Percentiles rank a stretch among this genome's conserved stretches.
Conservation (phyloP, 495 filamentous ascomycete species). For the Penicillium turbatum region DNA sequence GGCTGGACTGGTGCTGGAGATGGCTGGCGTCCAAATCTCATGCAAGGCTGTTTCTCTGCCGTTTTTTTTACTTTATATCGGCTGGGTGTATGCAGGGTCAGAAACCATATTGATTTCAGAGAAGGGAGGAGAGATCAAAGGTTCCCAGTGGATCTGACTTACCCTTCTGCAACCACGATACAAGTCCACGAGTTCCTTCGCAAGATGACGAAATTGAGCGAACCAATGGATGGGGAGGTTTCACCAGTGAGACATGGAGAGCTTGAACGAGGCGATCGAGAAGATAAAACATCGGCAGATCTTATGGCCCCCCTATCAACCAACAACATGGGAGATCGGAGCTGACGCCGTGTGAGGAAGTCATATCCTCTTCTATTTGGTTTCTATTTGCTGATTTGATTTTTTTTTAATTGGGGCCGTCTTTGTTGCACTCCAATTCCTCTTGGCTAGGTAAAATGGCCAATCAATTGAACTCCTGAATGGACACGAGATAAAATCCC, state of each 20-base stretch:
- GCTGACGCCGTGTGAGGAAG: neutral
- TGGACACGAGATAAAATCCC: no score
- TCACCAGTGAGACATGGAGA: neutral
- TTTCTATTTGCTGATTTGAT: no score
- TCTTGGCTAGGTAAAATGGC: no score
- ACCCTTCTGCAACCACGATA: neutral
- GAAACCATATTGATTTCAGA: no score
- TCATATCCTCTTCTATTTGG: neutral
- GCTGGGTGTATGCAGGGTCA: neutral
- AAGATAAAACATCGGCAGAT: neutral
- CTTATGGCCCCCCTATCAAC: neutral
- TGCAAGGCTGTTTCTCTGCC: neutral
- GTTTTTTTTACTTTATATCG: neutral
- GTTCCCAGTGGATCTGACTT: neutral
- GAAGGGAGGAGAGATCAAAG: neutral
- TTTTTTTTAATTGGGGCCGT: no score
- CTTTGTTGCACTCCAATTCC: no score
- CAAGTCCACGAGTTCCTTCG: no score
- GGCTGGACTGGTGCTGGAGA: neutral
- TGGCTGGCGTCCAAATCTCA: neutral
- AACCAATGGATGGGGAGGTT: neutral
- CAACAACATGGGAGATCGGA: no score
- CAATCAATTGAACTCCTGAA: neutral
- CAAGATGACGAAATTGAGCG: no score
- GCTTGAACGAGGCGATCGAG: no score